phyloP scores from a whole-genome alignment of 1,139 yeast genomes.

The Candida smagusa region DNA sequence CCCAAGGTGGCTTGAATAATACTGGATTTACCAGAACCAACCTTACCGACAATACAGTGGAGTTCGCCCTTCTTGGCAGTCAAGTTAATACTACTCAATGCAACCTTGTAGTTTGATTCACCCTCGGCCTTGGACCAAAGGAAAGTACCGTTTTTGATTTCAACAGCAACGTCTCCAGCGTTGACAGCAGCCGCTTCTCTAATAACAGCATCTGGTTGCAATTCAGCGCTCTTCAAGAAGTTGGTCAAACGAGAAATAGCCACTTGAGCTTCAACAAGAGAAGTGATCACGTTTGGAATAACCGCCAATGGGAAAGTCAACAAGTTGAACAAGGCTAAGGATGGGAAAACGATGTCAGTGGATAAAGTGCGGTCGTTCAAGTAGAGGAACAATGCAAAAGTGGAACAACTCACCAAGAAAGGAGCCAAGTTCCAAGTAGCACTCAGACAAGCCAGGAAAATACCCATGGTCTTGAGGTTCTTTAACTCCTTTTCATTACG shows the following conservation, averaged over 20 bases:
- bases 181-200: constrained; percentile 49
- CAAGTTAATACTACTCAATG: constrained; percentile 69
- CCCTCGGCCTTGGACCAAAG: constrained; percentile 82
- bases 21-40: constrained; percentile 92
- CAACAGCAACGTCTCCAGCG: constrained; percentile 68
- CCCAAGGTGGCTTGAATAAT: constrained; percentile 82
- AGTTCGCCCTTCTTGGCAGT: constrained; percentile 75
- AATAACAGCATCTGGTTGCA: constrained; percentile 75
- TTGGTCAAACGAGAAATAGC: constrained; percentile 73
- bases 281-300: constrained; percentile 85
- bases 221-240: constrained; percentile 73
- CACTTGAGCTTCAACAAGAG: constrained; percentile 86
- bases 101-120: constrained; percentile 59
- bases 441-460: constrained; percentile 66
- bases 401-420: constrained; percentile 83
- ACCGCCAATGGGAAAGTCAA: constrained; percentile 91
- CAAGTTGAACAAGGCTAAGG: constrained; percentile 80
- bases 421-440: constrained; percentile 90
- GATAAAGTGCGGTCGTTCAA: constrained; percentile 64
- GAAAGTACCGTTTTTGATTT: constrained; percentile 73
- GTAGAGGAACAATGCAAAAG: constrained; percentile 79
- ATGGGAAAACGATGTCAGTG: constrained; percentile 94
- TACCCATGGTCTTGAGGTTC: constrained; percentile 74
- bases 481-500: constrained; percentile 86
- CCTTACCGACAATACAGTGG: constrained; percentile 86